phyloP scores from a whole-genome alignment of 345 rosid species.

The Gossypium turneri region DNA sequence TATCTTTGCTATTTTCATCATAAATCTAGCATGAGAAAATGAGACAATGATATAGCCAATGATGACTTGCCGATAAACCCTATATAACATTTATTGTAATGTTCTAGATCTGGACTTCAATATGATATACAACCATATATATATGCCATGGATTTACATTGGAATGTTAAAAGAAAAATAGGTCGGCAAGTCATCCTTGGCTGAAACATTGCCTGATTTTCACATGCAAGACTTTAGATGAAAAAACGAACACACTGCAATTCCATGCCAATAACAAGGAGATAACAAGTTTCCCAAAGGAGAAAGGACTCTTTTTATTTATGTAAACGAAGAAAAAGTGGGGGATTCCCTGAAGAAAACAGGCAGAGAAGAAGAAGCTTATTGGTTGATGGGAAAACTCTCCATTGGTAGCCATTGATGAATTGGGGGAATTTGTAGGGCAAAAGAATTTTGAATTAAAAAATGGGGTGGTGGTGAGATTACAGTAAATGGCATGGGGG shows the following conservation, averaged over 20 bases:
- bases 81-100: too few relatives aligned
- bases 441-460: too few relatives aligned
- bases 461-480: too few relatives aligned
- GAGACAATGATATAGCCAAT: constrained; percentile 51
- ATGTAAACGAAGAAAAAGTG: not conserved
- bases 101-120: too few relatives aligned
- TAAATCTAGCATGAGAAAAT: constrained; percentile 54
- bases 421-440: not conserved
- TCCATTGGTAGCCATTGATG: constrained; percentile 28
- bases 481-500: too few relatives aligned
- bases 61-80: constrained; percentile 49
- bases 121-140: not conserved
- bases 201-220: constrained; percentile 42
- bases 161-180: not conserved
- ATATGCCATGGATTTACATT: not conserved
- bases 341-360: not conserved
- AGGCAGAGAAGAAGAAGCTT: constrained; percentile 22
- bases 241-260: constrained; percentile 2
- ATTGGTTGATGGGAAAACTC: constrained; percentile 26
- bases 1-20: constrained; percentile 29
- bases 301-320: constrained; percentile 19
- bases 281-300: constrained; percentile 24
- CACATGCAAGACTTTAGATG: constrained; percentile 64
- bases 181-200: constrained; percentile 90
- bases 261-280: not conserved